Evolutionary conservation across 257 asterid genomes (phyloP), one percentile per base, ranked within the genome.

Genomic region (Ophiorrhiza pumila): DNA sequence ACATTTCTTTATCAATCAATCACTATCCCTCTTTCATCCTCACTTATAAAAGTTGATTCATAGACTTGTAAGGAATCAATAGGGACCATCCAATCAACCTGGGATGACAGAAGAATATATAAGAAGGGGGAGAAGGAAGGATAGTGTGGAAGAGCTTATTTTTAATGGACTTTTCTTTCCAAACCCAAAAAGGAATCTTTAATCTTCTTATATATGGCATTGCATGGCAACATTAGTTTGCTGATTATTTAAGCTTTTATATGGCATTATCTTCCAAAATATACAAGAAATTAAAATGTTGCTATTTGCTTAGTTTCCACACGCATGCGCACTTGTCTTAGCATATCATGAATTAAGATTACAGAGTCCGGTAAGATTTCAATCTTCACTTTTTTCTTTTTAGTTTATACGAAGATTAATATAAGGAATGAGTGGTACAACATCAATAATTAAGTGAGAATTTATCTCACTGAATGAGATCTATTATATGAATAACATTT

Each of bases 61-160:
- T 74, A 78, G 79, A 73, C 67, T 78, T 68, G 76, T 62, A 74
- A 57, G 75, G 72, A 62, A 47, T 52, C 41, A 68, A 61, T 42
- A 43, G 77, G 77, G 77, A 71, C 80, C 80, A 56, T 65, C 74
- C 78, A 77, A 69, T 63, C 69, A 65, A 74, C 59, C 79, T 73
- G 69, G 82, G 76, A 67, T 55, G 39, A 42, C 65, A 64, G 64
- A 18, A 27, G 42, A n/a, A n/a, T n/a, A n/a, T n/a, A n/a, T n/a
- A n/a, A n/a, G n/a, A n/a, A n/a, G n/a, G n/a, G n/a, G n/a, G n/a
- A 67, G 66, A 45, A 39, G 29, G n/a, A 64, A 23, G 65, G 45
- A 32, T 1, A 17, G 70, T 6, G 37, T 5, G 53, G n/a, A 7
- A 23, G 57, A 68, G 3, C 65, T 41, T 60, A 32, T 66, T 77